phyloP scores from a whole-genome alignment of 2,329 filamentous ascomycete genomes.

The Cadophora sp. region DNA sequence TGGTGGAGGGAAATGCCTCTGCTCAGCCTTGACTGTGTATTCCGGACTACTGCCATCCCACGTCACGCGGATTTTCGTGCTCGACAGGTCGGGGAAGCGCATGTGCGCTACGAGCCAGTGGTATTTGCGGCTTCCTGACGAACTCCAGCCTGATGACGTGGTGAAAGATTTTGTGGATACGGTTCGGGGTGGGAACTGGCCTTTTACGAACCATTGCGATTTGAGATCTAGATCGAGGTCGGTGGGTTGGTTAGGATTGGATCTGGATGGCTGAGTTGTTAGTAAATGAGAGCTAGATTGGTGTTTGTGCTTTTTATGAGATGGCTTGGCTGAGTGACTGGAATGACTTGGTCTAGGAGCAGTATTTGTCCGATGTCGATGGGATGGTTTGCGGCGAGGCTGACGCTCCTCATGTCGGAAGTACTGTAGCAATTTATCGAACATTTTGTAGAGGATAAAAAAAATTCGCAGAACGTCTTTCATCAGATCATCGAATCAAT shows the following conservation, averaged over 20 bases:
- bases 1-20: conserved; percentile 44
- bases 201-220: conserved; percentile 43
- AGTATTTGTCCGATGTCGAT: neutral
- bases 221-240: conserved; percentile 43
- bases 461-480: neutral
- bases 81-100: conserved; percentile 42
- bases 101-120: conserved; percentile 43
- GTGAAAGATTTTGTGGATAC: conserved; percentile 30
- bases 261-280: conserved; percentile 33
- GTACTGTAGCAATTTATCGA: conserved; percentile 8
- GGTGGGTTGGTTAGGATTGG: conserved; percentile 20
- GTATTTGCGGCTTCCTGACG: conserved; percentile 37
- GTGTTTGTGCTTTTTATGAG: neutral
- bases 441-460: neutral
- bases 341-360: neutral
- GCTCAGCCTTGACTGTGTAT: conserved; percentile 43
- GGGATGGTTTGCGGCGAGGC: neutral
- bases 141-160: conserved; percentile 36
- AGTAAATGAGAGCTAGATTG: conserved; percentile 17
- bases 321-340: neutral
- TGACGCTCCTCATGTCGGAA: neutral
- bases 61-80: conserved; percentile 45
- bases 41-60: conserved; percentile 46
- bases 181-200: conserved; percentile 38
- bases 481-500: neutral